phyloP scores from a whole-genome alignment of 2,329 filamentous ascomycete genomes.

The Aspergillus glaucus region DNA sequence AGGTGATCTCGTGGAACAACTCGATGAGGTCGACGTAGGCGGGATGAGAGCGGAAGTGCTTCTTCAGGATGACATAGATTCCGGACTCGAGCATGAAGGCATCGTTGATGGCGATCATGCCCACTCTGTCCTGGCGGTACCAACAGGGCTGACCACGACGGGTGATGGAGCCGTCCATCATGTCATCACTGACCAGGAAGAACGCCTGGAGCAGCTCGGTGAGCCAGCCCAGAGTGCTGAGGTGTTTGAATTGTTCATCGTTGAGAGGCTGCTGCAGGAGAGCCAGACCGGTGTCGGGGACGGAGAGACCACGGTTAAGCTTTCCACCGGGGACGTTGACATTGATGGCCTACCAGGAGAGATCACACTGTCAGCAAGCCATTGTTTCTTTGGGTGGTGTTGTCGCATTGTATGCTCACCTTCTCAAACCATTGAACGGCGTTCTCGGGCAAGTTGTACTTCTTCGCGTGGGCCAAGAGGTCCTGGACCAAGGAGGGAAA shows the following conservation, averaged over 20 bases:
- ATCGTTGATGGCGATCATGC: constrained; percentile 97
- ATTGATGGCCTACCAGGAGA: constrained; percentile 60
- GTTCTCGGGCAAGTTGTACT: constrained; percentile 75
- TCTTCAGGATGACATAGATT: constrained; percentile 89
- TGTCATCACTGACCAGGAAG: constrained; percentile 97
- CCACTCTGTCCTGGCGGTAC: constrained; percentile 85
- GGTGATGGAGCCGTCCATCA: constrained; percentile 95
- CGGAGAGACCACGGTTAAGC: constrained; percentile 98
- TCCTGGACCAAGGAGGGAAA: constrained; percentile 82
- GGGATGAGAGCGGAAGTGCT: constrained; percentile 83
- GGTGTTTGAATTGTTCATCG: constrained; percentile 78
- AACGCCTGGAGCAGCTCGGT: constrained; percentile 97
- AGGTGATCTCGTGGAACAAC: constrained; percentile 90
- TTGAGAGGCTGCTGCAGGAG: constrained; percentile 66
- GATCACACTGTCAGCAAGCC: constrained; percentile 3
- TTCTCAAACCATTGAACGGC: constrained; percentile 81
- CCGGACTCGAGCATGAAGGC: constrained; percentile 87
- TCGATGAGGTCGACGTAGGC: constrained; percentile 87
- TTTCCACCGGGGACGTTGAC: constrained; percentile 89
- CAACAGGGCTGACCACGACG: constrained; percentile 92
- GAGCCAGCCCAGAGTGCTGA: constrained; percentile 89
- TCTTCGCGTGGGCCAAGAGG: constrained; percentile 68
- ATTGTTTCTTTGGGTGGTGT: constrained; percentile 1
- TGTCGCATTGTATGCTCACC: constrained; percentile 42
- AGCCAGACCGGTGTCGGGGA: constrained; percentile 81